A percentile compares a stretch with the other conserved stretches of the same genome.
These are phyloP conservation scores for Fusarium udum DNA, from an alignment of 2,329 filamentous ascomycete genomes.

Conservation along the genomic window DNA sequence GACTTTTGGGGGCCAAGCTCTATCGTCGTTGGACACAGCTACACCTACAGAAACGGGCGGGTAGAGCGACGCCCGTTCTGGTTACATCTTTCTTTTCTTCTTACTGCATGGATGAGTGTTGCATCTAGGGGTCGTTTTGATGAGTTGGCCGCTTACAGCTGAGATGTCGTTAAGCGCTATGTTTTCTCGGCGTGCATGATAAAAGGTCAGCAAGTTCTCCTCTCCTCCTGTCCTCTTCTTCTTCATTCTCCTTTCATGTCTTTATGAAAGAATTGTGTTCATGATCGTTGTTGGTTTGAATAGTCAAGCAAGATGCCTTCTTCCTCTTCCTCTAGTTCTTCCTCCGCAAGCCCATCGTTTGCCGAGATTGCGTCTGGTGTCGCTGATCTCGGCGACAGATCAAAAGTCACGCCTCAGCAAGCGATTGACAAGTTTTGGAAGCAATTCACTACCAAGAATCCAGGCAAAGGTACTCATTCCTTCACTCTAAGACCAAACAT, in stretches of 20 bases:
- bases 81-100: slow-evolving; percentile 1
- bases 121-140: not conserved
- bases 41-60: not conserved
- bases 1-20: slow-evolving; percentile 22
- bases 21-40: not conserved
- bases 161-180: not conserved
- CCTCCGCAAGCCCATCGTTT: slow-evolving; percentile 2
- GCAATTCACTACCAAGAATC: slow-evolving; percentile 74
- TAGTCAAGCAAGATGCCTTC: slow-evolving; percentile 15
- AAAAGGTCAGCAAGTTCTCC: slow-evolving; percentile 6
- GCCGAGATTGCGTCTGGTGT: not conserved
- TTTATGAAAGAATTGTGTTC: rapidly evolving
- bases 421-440: slow-evolving; percentile 78
- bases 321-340: slow-evolving; percentile 12
- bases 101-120: not conserved
- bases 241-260: not conserved
- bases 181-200: slow-evolving; percentile 7
- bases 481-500: too few species aligned
- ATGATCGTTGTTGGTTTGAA: not conserved
- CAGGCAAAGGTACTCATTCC: slow-evolving; percentile 67
- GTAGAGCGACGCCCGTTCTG: not conserved
- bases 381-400: slow-evolving; percentile 38
- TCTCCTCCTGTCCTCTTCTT: not conserved
- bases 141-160: slow-evolving; percentile 26
- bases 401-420: slow-evolving; percentile 69